Percentiles rank a stretch among this genome's conserved stretches.
Conservation (phyloP, 768 basidiomycete species). For the Rhizopogon salebrosus region DNA sequence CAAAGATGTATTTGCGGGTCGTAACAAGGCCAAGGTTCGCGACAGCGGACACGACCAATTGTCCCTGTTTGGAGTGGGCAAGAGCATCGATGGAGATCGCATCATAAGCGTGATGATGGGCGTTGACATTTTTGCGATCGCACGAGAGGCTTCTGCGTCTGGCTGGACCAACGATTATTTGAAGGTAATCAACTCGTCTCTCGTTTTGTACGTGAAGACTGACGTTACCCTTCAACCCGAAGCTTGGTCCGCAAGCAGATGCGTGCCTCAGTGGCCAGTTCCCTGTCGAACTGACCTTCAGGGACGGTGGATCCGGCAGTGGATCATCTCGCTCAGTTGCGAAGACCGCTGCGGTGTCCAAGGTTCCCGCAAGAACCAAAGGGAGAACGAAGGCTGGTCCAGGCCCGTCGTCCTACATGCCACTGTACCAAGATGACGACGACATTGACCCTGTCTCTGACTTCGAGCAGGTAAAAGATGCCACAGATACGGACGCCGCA, state of each 20-base stretch:
- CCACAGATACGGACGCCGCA: background rate
- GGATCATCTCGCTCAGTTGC: conserved; percentile 3
- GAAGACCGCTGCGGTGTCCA: conserved; percentile 8
- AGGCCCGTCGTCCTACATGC: background rate
- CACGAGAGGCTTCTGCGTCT: conserved; percentile 41
- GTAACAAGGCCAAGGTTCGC: conserved; percentile 40
- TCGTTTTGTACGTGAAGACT: background rate
- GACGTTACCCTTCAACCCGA: conserved; percentile 2
- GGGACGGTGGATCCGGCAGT: conserved; percentile 14
- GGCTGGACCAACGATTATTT: conserved; percentile 52
- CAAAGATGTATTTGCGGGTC: conserved; percentile 64
- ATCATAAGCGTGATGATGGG: conserved; percentile 54
- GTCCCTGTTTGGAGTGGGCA: conserved; percentile 49
- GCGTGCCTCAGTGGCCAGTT: conserved; percentile 17
- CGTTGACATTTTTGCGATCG: conserved; percentile 42
- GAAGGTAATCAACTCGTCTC: conserved; percentile 31
- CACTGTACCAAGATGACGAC: conserved; percentile 20
- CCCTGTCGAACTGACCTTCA: conserved; percentile 20
- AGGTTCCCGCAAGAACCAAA: conserved; percentile 12
- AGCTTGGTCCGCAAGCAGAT: conserved; percentile 16
- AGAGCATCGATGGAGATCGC: conserved; percentile 50
- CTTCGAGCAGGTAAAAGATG: conserved; percentile 11
- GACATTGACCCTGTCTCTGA: conserved; percentile 23
- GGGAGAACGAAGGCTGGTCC: conserved; percentile 12
- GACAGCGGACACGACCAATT: conserved; percentile 45